Conservation (phyloP, 192 early-diverging fungal genomes). For the Podila clonocystis region DNA sequence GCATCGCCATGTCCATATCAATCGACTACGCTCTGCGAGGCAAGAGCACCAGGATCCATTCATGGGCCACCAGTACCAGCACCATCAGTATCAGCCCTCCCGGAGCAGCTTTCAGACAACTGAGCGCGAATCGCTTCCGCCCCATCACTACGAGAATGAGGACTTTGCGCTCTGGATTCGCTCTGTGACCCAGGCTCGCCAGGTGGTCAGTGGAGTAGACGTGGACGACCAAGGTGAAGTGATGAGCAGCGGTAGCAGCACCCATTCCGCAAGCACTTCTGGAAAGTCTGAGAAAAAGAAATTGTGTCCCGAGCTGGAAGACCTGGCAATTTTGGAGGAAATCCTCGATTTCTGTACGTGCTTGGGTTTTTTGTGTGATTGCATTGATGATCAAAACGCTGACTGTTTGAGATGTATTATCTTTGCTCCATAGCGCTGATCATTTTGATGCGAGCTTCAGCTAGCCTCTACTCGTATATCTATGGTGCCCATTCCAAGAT, state of each 20-base stretch:
- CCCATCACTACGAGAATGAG: slow-evolving; percentile 32
- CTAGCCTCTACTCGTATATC: slow-evolving; percentile 31
- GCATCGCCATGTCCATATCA: background rate
- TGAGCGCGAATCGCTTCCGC: slow-evolving; percentile 4
- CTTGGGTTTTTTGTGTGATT: background rate
- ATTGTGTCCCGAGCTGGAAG: slow-evolving; percentile 20
- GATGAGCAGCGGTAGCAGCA: background rate
- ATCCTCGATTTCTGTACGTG: slow-evolving; percentile 44
- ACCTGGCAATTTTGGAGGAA: slow-evolving; percentile 32
- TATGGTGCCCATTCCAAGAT: slow-evolving; percentile 16
- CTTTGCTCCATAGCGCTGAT: slow-evolving; percentile 21
- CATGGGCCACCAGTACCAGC: background rate
- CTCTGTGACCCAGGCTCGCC: slow-evolving; percentile 15
- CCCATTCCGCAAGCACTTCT: background rate
- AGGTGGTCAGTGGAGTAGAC: slow-evolving; percentile 27
- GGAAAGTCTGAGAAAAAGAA: slow-evolving; percentile 2
- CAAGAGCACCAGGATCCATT: background rate
- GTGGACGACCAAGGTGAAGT: slow-evolving; percentile 6
- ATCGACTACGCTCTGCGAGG: background rate
- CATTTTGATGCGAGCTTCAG: slow-evolving; percentile 37
- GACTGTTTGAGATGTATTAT: background rate
- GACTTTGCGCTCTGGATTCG: slow-evolving; percentile 40
- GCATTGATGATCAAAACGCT: background rate
- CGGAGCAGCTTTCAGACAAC: background rate
- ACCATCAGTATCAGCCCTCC: background rate